Evolutionary conservation across 2,329 filamentous ascomycete species (phyloP), one percentile per base, ranked within the genome.

Genomic region (Diaporthe citriasiana): DNA sequence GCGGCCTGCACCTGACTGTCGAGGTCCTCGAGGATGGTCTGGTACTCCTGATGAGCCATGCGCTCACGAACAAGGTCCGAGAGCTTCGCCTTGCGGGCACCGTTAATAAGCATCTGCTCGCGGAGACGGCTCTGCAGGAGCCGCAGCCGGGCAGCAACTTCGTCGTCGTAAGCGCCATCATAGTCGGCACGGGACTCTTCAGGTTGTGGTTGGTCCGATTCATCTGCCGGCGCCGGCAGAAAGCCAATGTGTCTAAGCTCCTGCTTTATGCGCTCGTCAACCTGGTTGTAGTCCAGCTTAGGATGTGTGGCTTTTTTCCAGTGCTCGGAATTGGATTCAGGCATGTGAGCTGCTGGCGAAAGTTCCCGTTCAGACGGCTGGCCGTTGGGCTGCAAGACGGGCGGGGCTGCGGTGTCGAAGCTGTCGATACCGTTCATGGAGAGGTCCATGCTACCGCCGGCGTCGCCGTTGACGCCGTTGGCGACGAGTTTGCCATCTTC

Each of bases 21-120:
- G 30, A 99, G 91, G 82, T 99, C 97, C 81, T 99, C 97, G 68
- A 97, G 93, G 78, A 99, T 99, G 72, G 95, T 98, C 82, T 93
- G 93, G 86, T 98, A 99, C 82, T 99, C 97, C 81, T 99, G 97
- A 84, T 97, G 93, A 0, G 97, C 97, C 91, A 99, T 96, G 77
- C 95, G 92, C 82, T 98, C 95, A 78, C 95, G 93, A 10, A 97
- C 94, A 38, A 98, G 89, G 50, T 98, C 95, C 1, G 94, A 91
- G 15, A 99, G 87, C 3, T 95, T 91, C 9, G 94, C 89, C 84
- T 98, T 98, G 76, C 95, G 93, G 7, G 96, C 95, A 51, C 95
- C 96, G 82, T 99, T 99, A 82, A 94, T 87, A 72, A 97, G 91
- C 82, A 94, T 93, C 81, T 97, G 93, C 74, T 95, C 92, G 77